These are phyloP conservation scores for Zanthoxylum bungeanum DNA, from an alignment of 345 rosid species.

Conservation along the genomic window DNA sequence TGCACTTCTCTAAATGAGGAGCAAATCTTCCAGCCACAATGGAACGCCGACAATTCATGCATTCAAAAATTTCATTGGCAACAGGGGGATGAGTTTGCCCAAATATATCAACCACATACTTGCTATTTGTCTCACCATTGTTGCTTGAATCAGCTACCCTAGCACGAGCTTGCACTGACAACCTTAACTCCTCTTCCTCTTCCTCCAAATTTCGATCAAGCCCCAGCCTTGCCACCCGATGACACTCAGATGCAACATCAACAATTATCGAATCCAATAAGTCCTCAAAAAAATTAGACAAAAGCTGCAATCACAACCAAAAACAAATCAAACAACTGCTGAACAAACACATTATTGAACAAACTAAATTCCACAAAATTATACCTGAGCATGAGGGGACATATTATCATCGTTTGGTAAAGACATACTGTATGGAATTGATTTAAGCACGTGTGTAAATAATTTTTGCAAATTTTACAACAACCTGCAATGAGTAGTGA, in stretches of 20 bases:
- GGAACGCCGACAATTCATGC: constrained; percentile 91
- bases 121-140: constrained; percentile 64
- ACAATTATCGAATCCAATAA: constrained; percentile 79
- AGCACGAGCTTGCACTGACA: constrained; percentile 76
- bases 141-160: constrained; percentile 69
- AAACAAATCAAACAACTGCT: neutral
- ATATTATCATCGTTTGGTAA: constrained; percentile 43
- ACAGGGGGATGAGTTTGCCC: constrained; percentile 86
- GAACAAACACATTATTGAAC: neutral
- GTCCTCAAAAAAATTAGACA: constrained; percentile 63
- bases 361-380: neutral
- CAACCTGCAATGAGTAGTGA: neutral
- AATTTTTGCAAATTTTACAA: neutral
- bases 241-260: constrained; percentile 96
- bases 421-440: constrained; percentile 42
- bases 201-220: constrained; percentile 80
- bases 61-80: constrained; percentile 78
- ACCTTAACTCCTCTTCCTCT: constrained; percentile 83
- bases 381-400: constrained; percentile 56
- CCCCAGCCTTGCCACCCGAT: constrained; percentile 76
- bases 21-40: constrained; percentile 92
- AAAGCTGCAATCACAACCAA: constrained; percentile 42
- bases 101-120: constrained; percentile 83
- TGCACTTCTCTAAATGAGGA: constrained; percentile 95
- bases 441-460: neutral